phyloP scores from a whole-genome alignment of 75 land plant species.

The Pinus tabuliformis region DNA sequence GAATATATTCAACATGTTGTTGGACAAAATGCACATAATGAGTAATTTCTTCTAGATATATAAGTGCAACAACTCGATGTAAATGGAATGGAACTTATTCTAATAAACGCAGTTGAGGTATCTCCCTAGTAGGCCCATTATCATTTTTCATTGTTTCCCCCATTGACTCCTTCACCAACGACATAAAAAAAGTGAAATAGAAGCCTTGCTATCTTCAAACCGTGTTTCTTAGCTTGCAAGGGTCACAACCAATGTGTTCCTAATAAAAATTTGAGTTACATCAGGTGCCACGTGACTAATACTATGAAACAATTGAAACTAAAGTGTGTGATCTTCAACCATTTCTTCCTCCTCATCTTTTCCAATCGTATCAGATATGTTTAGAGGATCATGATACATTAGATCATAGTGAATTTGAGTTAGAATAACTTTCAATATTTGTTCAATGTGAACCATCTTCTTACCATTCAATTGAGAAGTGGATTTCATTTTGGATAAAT shows the following conservation, averaged over 20 bases:
- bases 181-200: slow-evolving; percentile 73
- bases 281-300: slow-evolving; percentile 83
- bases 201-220: slow-evolving; percentile 85
- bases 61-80: slow-evolving; percentile 79
- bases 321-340: slow-evolving; percentile 70
- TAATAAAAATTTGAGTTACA: slow-evolving; percentile 71
- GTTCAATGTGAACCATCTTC: slow-evolving; percentile 55
- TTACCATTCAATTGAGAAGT: slow-evolving; percentile 47
- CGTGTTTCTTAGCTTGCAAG: slow-evolving; percentile 37
- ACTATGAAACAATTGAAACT: slow-evolving; percentile 64
- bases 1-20: slow-evolving; percentile 75
- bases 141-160: slow-evolving; percentile 61
- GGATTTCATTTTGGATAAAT: slow-evolving; percentile 68
- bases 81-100: slow-evolving; percentile 70
- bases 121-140: slow-evolving; percentile 53
- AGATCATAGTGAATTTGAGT: slow-evolving; percentile 72
- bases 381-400: slow-evolving; percentile 53
- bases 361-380: slow-evolving; percentile 77
- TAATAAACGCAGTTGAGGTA: slow-evolving; percentile 64
- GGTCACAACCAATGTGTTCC: slow-evolving; percentile 43
- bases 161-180: slow-evolving; percentile 77
- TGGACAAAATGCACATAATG: slow-evolving; percentile 83
- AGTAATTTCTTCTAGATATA: slow-evolving; percentile 76
- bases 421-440: slow-evolving; percentile 72
- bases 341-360: slow-evolving; percentile 90